Percentiles rank a stretch among this genome's conserved stretches.
phyloP scores from a whole-genome alignment of 2,329 filamentous ascomycete species.

The Colletotrichum sp. region DNA sequence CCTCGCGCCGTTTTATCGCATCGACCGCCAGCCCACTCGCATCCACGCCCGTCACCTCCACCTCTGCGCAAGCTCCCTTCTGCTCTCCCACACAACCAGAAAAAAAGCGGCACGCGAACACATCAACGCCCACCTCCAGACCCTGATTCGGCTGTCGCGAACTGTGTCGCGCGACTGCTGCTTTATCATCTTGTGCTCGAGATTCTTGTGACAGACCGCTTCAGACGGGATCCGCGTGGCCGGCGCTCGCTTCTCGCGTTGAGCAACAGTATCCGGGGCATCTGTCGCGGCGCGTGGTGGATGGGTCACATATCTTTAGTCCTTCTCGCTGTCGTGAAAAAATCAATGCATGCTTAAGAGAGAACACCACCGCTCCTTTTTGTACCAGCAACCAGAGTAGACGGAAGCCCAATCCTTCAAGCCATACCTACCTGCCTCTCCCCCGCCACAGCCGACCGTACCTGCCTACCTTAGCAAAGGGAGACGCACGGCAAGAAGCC shows the following conservation, averaged over 20 bases:
- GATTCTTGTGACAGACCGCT: conserved; percentile 1
- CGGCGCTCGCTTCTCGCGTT: not conserved
- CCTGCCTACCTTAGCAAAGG: not conserved
- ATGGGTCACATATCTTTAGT: conserved; percentile 21
- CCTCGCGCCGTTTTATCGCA: conserved; percentile 21
- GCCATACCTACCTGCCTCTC: not conserved
- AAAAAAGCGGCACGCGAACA: conserved; percentile 16
- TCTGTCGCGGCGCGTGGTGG: conserved; percentile 11
- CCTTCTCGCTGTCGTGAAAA: conserved; percentile 16
- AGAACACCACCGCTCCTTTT: not conserved
- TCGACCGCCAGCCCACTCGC: conserved; percentile 8
- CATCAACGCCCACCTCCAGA: not conserved
- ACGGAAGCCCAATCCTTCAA: not conserved
- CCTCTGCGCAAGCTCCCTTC: conserved; percentile 20
- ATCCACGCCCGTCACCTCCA: conserved; percentile 18
- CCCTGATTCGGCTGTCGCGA: conserved; percentile 1
- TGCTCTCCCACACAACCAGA: not conserved
- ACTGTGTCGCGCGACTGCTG: not conserved
- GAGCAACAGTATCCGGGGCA: not conserved
- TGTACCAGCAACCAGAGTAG: conserved; percentile 1
- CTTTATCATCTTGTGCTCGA: not conserved
- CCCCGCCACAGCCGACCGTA: not conserved
- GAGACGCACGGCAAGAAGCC: not conserved
- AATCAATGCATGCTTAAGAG: conserved; percentile 19
- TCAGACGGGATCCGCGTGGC: not conserved